Evolutionary conservation across 176 grass and related monocot genomes (phyloP), one percentile per base, ranked within the genome.

Genomic region (Oryza officinalis): DNA sequence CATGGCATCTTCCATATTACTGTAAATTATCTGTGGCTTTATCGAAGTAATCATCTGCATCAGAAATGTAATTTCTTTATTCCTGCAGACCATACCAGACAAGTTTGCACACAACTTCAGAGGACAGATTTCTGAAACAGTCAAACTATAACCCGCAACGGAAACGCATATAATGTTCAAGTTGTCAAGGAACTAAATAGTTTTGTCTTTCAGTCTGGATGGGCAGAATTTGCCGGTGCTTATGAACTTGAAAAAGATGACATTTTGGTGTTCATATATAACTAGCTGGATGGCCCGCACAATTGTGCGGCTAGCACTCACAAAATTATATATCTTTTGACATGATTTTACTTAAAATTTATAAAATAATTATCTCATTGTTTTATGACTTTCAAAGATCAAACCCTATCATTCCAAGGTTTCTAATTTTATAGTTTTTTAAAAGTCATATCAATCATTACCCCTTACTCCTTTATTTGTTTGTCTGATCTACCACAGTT

Each of bases 251-350:
- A 76, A 60, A 27, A 40, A 27, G 79, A 67, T 20, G 87, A 89
- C 18, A 15, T 84, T 2, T 37, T 92, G 57, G 30, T 86, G 44
- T 89, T 89, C 20, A 32, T 74, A 72, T 87, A 72, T 67, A n/a
- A n/a, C n/a, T n/a, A n/a, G n/a, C n/a, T n/a, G n/a, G n/a, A n/a
- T n/a, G n/a, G n/a, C n/a, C n/a, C n/a, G n/a, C n/a, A n/a, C n/a
- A n/a, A n/a, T n/a, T n/a, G n/a, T n/a, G n/a, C n/a, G n/a, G n/a
- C n/a, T n/a, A n/a, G n/a, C n/a, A n/a, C n/a, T n/a, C n/a, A n/a
- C n/a, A n/a, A n/a, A n/a, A n/a, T n/a, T n/a, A n/a, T n/a, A n/a
- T n/a, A n/a, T n/a, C n/a, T n/a, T n/a, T n/a, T n/a, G n/a, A n/a
- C n/a, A n/a, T n/a, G n/a, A n/a, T n/a, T n/a, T n/a, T n/a, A n/a